Percentiles rank a stretch among this genome's conserved stretches.
Evolutionary conservation across 2,329 filamentous ascomycete genomes (phyloP).

Genomic region (Fusarium sp.): DNA sequence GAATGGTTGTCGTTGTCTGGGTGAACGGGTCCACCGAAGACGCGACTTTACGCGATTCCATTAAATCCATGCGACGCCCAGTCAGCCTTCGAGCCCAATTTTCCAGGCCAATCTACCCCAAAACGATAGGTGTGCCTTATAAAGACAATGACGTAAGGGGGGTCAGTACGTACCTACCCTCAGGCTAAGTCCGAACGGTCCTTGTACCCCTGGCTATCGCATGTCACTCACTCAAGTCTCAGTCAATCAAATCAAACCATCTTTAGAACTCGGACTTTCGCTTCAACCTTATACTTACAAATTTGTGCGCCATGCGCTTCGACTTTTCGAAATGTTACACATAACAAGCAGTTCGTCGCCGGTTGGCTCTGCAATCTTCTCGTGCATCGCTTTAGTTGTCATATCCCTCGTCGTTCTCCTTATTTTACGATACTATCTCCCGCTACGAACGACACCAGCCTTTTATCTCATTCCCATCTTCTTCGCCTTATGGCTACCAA

Average conservation of each 20-base stretch:
- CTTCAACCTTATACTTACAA: conserved; percentile 35
- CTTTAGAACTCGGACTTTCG: conserved; percentile 6
- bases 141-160: conserved; percentile 35
- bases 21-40: conserved; percentile 8
- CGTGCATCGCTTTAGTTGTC: conserved; percentile 73
- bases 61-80: conserved; percentile 15
- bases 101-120: conserved; percentile 15
- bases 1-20: conserved; percentile 19
- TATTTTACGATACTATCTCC: conserved; percentile 88
- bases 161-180: conserved; percentile 20
- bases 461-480: conserved; percentile 94
- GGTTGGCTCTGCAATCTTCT: conserved; percentile 82
- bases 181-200: conserved; percentile 26
- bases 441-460: conserved; percentile 86
- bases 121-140: background rate
- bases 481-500: conserved; percentile 91
- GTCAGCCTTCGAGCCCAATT: conserved; percentile 22
- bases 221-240: conserved; percentile 8
- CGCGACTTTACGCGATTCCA: conserved; percentile 35
- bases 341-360: conserved; percentile 65
- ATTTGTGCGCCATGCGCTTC: conserved; percentile 42
- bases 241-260: conserved; percentile 15
- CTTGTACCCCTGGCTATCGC: conserved; percentile 39
- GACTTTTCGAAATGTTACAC: conserved; percentile 59
- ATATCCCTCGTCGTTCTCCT: conserved; percentile 83